phyloP scores from a whole-genome alignment of 1,284 basidiomycete species.

The Austroboletus novae-zelandiae region DNA sequence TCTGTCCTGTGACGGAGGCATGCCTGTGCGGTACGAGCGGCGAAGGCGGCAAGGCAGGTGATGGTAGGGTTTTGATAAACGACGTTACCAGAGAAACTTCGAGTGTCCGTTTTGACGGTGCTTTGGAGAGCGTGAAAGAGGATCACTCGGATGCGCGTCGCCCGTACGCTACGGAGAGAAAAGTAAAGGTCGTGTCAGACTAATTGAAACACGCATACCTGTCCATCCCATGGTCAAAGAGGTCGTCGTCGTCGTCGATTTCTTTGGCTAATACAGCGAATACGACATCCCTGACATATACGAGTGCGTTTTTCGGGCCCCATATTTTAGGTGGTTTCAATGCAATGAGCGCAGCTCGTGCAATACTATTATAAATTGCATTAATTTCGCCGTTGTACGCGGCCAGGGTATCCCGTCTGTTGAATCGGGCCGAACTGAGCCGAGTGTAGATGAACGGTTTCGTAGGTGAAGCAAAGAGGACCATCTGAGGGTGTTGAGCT shows the following conservation, averaged over 20 bases:
- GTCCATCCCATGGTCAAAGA: slow-evolving; percentile 13
- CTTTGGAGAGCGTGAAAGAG: slow-evolving; percentile 34
- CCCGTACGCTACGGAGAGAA: slow-evolving; percentile 36
- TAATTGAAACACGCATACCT: slow-evolving; percentile 3
- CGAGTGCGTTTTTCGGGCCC: slow-evolving; percentile 12
- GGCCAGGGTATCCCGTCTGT: slow-evolving; percentile 13
- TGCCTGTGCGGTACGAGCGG: slow-evolving; percentile 6
- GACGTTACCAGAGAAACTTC: slow-evolving; percentile 24
- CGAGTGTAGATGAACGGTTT: slow-evolving; percentile 16
- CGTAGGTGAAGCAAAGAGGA: slow-evolving; percentile 10
- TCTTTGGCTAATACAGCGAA: slow-evolving; percentile 9
- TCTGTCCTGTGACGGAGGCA: slow-evolving; percentile 14
- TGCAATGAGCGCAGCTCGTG: not conserved
- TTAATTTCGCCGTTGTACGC: slow-evolving; percentile 16
- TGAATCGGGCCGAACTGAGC: not conserved
- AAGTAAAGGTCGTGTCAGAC: not conserved
- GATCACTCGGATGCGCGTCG: slow-evolving; percentile 42
- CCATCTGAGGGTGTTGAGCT: slow-evolving; percentile 10
- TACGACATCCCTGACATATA: slow-evolving; percentile 14
- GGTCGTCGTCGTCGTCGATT: slow-evolving; percentile 9
- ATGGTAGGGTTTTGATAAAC: slow-evolving; percentile 38
- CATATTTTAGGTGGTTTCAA: slow-evolving; percentile 16
- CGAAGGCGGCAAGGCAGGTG: slow-evolving; percentile 21
- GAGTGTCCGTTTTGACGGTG: slow-evolving; percentile 13
- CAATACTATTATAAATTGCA: slow-evolving; percentile 7